phyloP scores from a whole-genome alignment of 257 asterid species.

The Nicotiana knightiana region DNA sequence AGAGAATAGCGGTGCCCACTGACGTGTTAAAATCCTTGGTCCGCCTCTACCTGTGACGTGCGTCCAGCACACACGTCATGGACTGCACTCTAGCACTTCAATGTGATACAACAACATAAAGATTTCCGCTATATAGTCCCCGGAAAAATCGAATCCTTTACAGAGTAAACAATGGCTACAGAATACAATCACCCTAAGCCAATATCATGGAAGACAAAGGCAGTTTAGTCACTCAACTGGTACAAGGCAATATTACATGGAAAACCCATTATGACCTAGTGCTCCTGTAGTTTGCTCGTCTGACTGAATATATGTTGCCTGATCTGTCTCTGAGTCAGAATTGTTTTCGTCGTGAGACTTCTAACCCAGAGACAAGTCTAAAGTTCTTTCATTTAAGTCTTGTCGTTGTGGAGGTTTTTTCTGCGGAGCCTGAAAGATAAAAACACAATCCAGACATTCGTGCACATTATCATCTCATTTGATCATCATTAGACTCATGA shows the following conservation, averaged over 20 bases:
- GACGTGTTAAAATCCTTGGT: too few species aligned
- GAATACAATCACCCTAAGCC: neutral
- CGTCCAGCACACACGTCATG: neutral
- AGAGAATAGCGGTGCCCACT: too few species aligned
- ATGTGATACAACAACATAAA: neutral
- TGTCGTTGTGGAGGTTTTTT: constrained; percentile 40
- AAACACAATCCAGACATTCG: constrained; percentile 6
- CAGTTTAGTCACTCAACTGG: neutral
- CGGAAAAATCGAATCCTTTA: neutral
- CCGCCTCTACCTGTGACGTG: too few species aligned
- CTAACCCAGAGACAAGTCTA: constrained; percentile 78
- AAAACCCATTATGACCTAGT: neutral
- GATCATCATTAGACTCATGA: neutral
- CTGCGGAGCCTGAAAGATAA: constrained; percentile 32
- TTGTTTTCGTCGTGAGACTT: constrained; percentile 41
- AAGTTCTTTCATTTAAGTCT: constrained; percentile 72
- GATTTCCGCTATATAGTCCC: neutral
- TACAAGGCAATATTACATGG: neutral
- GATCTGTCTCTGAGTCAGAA: constrained; percentile 32
- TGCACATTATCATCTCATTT: neutral
- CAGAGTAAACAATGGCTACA: neutral
- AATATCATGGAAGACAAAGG: neutral
- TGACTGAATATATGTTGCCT: constrained; percentile 23
- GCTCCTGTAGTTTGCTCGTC: constrained; percentile 2
- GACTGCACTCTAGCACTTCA: neutral